Evolutionary conservation across 2,329 filamentous ascomycete genomes (phyloP).

Genomic region (Aspergillus clavatus): DNA sequence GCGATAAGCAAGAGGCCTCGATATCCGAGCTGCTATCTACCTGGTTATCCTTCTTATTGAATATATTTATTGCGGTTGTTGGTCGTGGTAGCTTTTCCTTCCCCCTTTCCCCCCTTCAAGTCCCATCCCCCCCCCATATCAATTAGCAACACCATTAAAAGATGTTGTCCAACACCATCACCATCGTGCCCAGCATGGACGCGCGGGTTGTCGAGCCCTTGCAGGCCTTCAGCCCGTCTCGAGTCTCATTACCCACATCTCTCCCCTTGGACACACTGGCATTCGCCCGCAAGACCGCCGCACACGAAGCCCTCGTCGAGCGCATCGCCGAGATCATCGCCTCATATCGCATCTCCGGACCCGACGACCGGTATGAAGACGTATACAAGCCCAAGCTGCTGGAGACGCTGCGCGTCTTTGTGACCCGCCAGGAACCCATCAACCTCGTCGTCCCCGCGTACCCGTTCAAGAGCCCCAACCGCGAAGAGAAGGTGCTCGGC

Average conservation of each 20-base stretch:
- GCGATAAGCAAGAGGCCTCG: too few species aligned
- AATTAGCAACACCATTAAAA: too few species aligned
- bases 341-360: not conserved
- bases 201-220: not conserved
- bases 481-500: not conserved
- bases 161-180: not conserved
- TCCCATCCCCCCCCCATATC: too few species aligned
- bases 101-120: too few species aligned
- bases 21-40: too few species aligned
- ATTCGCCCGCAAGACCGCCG: not conserved
- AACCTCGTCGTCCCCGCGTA: not conserved
- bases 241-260: not conserved
- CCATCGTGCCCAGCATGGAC: not conserved
- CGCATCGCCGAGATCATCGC: not conserved
- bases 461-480: not conserved
- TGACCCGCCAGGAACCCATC: not conserved
- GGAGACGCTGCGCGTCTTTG: not conserved
- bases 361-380: not conserved
- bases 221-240: not conserved
- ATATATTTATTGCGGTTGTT: too few species aligned
- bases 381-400: not conserved
- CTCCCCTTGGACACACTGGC: not conserved
- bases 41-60: too few species aligned
- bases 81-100: too few species aligned
- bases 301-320: not conserved